These are phyloP conservation scores for Lentinula edodes DNA, from an alignment of 768 basidiomycete species.

Conservation along the genomic window DNA sequence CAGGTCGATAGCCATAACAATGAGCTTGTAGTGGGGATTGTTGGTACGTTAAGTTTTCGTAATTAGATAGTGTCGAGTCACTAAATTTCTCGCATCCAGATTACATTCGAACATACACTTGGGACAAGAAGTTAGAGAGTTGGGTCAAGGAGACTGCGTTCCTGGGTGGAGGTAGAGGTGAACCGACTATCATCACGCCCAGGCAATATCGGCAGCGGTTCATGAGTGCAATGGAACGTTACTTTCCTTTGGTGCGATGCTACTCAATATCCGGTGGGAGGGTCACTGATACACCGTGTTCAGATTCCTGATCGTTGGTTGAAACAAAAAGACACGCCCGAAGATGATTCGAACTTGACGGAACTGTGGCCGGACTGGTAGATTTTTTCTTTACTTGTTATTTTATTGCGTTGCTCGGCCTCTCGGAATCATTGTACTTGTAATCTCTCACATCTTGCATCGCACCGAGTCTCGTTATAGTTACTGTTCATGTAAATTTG, in stretches of 20 bases:
- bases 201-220: slow-evolving; percentile 90
- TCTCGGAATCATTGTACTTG: background rate
- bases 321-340: slow-evolving; percentile 76
- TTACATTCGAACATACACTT: slow-evolving; percentile 93
- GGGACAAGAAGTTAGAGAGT: slow-evolving; percentile 98
- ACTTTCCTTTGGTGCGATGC: slow-evolving; percentile 71
- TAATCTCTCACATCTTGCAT: background rate
- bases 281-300: background rate
- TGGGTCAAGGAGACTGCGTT: slow-evolving; percentile 97
- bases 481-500: background rate
- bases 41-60: slow-evolving; percentile 54
- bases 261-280: background rate
- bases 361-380: slow-evolving; percentile 69
- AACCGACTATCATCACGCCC: slow-evolving; percentile 95
- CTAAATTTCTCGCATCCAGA: slow-evolving; percentile 37
- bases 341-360: slow-evolving; percentile 60
- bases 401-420: background rate
- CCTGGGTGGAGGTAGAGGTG: slow-evolving; percentile 80
- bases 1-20: slow-evolving; percentile 81
- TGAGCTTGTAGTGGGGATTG: slow-evolving; percentile 94
- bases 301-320: slow-evolving; percentile 90
- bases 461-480: background rate
- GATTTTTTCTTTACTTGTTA: background rate
- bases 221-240: slow-evolving; percentile 83
- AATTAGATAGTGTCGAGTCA: background rate